phyloP scores from a whole-genome alignment of 805 yeast genomes.

The Metschnikowia lochheadii region DNA sequence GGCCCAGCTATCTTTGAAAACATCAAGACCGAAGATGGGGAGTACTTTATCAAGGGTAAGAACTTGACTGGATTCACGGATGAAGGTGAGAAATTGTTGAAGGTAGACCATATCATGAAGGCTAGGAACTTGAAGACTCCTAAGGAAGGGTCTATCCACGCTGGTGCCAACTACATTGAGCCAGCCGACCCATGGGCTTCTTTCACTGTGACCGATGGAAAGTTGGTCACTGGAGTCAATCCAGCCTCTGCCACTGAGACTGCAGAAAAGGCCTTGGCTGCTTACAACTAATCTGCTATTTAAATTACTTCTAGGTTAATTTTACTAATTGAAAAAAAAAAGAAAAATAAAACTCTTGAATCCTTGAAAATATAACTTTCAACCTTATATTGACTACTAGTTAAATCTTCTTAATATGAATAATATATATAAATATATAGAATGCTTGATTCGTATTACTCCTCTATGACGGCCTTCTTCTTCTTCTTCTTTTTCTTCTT shows the following conservation, averaged over 20 bases:
- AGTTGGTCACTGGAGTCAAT: constrained; percentile 61
- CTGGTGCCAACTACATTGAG: constrained; percentile 41
- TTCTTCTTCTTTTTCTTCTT: constrained; percentile 36
- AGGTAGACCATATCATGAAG: constrained; percentile 19
- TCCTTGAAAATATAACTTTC: too few relatives aligned
- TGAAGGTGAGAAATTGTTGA: constrained; percentile 43
- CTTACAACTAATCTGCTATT: background rate
- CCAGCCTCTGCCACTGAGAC: constrained; percentile 54
- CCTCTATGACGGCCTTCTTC: constrained; percentile 35
- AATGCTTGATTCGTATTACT: constrained; percentile 13
- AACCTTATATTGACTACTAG: too few relatives aligned
- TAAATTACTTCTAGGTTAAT: too few relatives aligned
- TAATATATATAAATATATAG: too few relatives aligned
- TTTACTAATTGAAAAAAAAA: too few relatives aligned
- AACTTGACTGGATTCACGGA: constrained; percentile 59
- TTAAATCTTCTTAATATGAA: background rate
- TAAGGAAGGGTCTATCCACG: constrained; percentile 29
- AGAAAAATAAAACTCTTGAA: too few relatives aligned
- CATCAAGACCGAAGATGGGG: constrained; percentile 37
- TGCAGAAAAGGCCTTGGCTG: constrained; percentile 37
- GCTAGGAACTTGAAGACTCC: constrained; percentile 31
- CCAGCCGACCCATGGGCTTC: constrained; percentile 53
- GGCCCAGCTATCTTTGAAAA: constrained; percentile 60
- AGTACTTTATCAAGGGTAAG: constrained; percentile 47
- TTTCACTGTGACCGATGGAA: constrained; percentile 51